Evolutionary conservation across 805 yeast species (phyloP), one percentile per base, ranked within the genome.

Genomic region (Debaryomyces castellii): DNA sequence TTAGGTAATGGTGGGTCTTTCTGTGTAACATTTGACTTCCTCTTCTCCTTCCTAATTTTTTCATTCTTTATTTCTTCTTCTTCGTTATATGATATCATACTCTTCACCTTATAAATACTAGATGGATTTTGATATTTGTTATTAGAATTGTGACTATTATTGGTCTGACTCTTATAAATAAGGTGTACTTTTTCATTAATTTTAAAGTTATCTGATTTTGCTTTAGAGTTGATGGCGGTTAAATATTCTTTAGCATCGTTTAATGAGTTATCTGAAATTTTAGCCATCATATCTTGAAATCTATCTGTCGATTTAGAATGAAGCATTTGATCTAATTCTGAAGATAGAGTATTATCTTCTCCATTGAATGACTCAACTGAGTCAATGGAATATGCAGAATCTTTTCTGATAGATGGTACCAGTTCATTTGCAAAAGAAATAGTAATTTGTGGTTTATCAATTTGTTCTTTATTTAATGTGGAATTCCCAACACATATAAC

Each of bases 51-150:
- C 18, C 50, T 21, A 34, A 40, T 9, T 25, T 43, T 41, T 6
- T 38, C 39, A 37, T 47, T 43, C 23, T 43, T 53, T 49, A 54
- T 53, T 47, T 67, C 70, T 21, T 62, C 67, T 7, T 59, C 69
- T 25, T 65, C 70, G 36, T 58, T 57, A 49, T 65, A 60, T 30
- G 68, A 67, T 23, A 72, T 63, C 46, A 72, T 54, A 21, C 71
- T 64, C 47, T 68, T 68, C n/a, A 72, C 76, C 49, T 69, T 70
- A 57, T 71, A 71, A 14, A 69, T 67, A 37, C 52, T 53, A 17
- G 40, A 40, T 3, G 21, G 39, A 24, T 21, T 22, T 18, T 35
- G 25, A 20, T 28, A 27, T 20, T 30, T 40, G n/a, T 33, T 32
- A 16, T 12, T 18, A 21, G 24, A 14, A 7, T 35, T 35, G 24